Conservation (phyloP, 1,284 basidiomycete genomes). For the Ganoderma sp. region DNA sequence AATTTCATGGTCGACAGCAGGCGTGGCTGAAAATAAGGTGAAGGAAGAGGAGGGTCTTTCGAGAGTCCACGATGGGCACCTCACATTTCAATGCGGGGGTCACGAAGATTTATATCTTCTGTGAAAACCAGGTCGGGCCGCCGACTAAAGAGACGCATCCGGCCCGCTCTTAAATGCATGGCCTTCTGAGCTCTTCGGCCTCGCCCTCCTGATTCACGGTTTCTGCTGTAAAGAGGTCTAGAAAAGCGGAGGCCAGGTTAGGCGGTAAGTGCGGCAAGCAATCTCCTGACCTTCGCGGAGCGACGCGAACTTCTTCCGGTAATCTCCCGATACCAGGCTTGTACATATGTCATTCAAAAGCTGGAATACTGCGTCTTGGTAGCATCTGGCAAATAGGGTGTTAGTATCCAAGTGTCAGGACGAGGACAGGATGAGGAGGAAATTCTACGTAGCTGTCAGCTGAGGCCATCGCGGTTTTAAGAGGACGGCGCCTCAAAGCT, state of each 20-base stretch:
- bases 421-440: neutral
- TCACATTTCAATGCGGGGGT: neutral
- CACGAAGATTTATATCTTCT: neutral
- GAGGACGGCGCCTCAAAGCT: neutral
- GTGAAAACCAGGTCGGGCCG: slow-evolving; percentile 7
- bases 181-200: neutral
- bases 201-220: slow-evolving; percentile 12
- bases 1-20: slow-evolving; percentile 12
- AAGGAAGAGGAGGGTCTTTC: no score
- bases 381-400: neutral
- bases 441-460: neutral
- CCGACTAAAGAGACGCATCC: neutral
- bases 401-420: neutral
- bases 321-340: slow-evolving; percentile 6
- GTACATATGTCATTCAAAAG: neutral
- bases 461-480: neutral
- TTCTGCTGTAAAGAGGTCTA: neutral
- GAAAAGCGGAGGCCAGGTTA: neutral
- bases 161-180: neutral
- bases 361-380: neutral
- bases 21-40: neutral
- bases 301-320: slow-evolving; percentile 14
- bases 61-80: neutral
- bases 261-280: neutral
- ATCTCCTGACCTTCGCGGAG: slow-evolving; percentile 9